Conservation (phyloP, 2,329 filamentous ascomycete species). For the Cladosporium halotolerans region DNA sequence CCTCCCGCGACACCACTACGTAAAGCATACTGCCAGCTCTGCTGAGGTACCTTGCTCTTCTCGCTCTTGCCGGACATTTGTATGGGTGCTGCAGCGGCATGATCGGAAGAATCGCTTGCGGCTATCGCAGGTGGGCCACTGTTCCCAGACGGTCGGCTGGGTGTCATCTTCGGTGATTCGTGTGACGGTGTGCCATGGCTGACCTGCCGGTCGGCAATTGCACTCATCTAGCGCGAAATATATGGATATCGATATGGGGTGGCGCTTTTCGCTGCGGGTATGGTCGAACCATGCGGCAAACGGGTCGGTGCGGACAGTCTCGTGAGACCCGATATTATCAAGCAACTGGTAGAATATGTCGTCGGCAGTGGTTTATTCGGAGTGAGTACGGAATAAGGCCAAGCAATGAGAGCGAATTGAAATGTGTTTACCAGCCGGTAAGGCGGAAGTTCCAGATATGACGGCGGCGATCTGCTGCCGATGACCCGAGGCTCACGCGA, state of each 20-base stretch:
- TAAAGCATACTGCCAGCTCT: conserved; percentile 76
- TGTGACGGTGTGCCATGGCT: conserved; percentile 23
- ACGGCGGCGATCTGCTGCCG: background rate
- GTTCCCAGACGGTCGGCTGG: background rate
- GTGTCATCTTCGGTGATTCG: conserved; percentile 35
- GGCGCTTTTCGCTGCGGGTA: background rate
- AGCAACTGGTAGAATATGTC: background rate
- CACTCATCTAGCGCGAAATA: conserved; percentile 20
- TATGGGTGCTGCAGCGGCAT: conserved; percentile 14
- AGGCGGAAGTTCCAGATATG: background rate
- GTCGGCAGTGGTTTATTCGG: background rate
- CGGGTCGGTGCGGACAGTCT: background rate
- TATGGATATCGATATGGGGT: no score
- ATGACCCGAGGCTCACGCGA: background rate
- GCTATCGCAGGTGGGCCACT: conserved; percentile 5
- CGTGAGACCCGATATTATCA: no score
- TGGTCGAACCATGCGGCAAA: conserved; percentile 5
- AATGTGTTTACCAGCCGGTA: conserved; percentile 6
- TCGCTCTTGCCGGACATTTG: conserved; percentile 21
- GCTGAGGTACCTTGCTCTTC: conserved; percentile 56
- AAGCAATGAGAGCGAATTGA: conserved; percentile 9
- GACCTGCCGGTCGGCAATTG: conserved; percentile 22
- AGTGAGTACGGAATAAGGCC: background rate
- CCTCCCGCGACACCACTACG: conserved; percentile 83
- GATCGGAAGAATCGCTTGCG: conserved; percentile 11